phyloP scores from a whole-genome alignment of 2,329 filamentous ascomycete species.

The Emergomyces pasteurianus region DNA sequence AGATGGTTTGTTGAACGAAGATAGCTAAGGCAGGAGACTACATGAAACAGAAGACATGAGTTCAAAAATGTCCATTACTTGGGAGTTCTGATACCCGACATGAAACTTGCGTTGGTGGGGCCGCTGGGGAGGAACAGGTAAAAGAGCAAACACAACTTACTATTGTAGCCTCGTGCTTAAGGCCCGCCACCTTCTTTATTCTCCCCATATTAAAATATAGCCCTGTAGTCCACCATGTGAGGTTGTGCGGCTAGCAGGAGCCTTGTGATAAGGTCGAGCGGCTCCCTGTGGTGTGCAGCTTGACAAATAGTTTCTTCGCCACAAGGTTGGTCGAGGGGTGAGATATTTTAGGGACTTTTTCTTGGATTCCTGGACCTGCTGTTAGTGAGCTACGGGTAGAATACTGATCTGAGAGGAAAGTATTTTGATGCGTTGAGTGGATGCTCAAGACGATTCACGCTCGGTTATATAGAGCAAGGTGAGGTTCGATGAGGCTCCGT shows the following conservation, averaged over 20 bases:
- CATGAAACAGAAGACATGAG: neutral
- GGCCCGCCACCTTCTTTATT: constrained; percentile 42
- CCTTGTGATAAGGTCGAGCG: neutral
- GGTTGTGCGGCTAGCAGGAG: constrained; percentile 6
- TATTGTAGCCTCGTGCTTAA: constrained; percentile 41
- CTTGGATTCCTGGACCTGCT: neutral
- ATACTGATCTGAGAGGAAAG: neutral
- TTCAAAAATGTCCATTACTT: neutral
- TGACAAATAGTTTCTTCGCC: neutral
- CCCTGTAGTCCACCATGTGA: constrained; percentile 31
- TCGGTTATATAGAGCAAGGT: neutral
- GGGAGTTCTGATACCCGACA: neutral
- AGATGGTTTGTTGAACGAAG: constrained; percentile 61
- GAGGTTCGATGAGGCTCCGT: neutral
- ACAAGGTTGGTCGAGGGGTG: neutral
- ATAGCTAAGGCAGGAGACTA: constrained; percentile 80
- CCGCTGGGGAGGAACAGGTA: neutral
- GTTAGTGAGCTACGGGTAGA: neutral
- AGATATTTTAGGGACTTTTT: neutral
- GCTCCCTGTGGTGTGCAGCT: neutral
- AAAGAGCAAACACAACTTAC: constrained; percentile 22
- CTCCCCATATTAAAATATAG: constrained; percentile 34
- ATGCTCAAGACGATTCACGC: neutral
- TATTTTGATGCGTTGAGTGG: neutral
- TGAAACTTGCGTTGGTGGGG: neutral